Evolutionary conservation across 441 rosid genomes (phyloP).

Genomic region (Brassica hybrid): DNA sequence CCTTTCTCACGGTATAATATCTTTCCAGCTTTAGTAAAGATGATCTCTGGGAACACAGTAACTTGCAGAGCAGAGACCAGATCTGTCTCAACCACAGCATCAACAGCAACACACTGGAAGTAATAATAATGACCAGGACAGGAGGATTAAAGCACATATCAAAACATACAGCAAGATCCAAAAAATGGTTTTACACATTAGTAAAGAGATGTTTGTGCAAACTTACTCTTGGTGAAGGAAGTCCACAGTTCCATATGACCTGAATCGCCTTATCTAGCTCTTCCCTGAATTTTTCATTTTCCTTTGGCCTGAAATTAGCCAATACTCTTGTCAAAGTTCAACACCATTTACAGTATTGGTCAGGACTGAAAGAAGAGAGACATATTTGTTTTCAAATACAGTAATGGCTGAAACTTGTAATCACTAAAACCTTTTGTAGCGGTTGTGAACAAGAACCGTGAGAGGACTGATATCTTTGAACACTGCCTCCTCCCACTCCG

Average conservation of each 20-base stretch:
- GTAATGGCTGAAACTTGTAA: neutral
- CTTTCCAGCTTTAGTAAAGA: constrained; percentile 90
- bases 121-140: neutral
- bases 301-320: constrained; percentile 63
- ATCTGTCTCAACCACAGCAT: constrained; percentile 74
- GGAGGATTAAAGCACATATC: constrained; percentile 21
- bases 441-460: constrained; percentile 83
- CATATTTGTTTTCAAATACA: neutral
- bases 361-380: neutral
- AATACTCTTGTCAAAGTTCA: constrained; percentile 5
- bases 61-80: constrained; percentile 80
- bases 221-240: constrained; percentile 92
- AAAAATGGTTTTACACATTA: neutral
- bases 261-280: constrained; percentile 83
- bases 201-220: neutral
- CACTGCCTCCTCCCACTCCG: constrained; percentile 86
- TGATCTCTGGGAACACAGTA: constrained; percentile 74
- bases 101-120: constrained; percentile 86
- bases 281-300: constrained; percentile 64
- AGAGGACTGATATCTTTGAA: constrained; percentile 92
- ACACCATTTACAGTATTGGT: neutral
- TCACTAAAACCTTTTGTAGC: constrained; percentile 62
- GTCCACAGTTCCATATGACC: constrained; percentile 86
- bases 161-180: neutral
- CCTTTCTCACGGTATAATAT: constrained; percentile 88